Evolutionary conservation across 148 eudicot genomes (phyloP).

Genomic region (Dianthus caryophyllus): DNA sequence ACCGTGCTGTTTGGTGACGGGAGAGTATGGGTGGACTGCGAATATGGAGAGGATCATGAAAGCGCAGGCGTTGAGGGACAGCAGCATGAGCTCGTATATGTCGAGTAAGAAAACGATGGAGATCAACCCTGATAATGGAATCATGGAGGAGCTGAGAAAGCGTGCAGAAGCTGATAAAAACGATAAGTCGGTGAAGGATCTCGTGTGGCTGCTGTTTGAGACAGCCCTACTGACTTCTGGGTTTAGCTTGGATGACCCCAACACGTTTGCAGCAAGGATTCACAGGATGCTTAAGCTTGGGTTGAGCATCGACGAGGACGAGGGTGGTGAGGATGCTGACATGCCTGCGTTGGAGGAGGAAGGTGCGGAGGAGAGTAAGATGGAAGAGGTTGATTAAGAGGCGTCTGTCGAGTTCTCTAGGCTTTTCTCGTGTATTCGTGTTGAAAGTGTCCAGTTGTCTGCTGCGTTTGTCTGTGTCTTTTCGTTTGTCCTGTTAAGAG

Average conservation of each 20-base stretch:
- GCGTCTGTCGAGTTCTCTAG: too few species aligned
- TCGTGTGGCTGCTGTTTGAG: slow-evolving; percentile 71
- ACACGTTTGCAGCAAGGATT: slow-evolving; percentile 61
- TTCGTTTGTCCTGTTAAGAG: too few species aligned
- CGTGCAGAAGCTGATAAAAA: slow-evolving; percentile 85
- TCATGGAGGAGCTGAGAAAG: slow-evolving; percentile 85
- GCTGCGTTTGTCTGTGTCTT: too few species aligned
- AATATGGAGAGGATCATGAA: slow-evolving; percentile 96
- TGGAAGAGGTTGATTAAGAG: slow-evolving; percentile 77
- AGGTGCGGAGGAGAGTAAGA: slow-evolving; percentile 77
- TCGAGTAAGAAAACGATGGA: slow-evolving; percentile 94
- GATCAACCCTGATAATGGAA: slow-evolving; percentile 76
- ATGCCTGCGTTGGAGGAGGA: slow-evolving; percentile 74
- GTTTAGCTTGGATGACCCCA: slow-evolving; percentile 71
- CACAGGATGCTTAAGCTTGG: slow-evolving; percentile 88
- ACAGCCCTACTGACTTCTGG: slow-evolving; percentile 82
- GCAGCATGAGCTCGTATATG: slow-evolving; percentile 82
- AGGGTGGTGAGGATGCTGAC: slow-evolving; percentile 49
- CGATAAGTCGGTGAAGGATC: slow-evolving; percentile 78
- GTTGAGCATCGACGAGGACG: slow-evolving; percentile 70
- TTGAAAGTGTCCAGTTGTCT: too few species aligned
- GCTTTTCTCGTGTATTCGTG: too few species aligned
- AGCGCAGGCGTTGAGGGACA: slow-evolving; percentile 84
- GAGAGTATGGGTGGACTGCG: slow-evolving; percentile 85
- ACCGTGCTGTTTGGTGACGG: slow-evolving; percentile 83